Percentiles rank a stretch among this genome's conserved stretches.
Evolutionary conservation across 2,329 filamentous ascomycete genomes (phyloP).

Genomic region (Fusarium sp.): DNA sequence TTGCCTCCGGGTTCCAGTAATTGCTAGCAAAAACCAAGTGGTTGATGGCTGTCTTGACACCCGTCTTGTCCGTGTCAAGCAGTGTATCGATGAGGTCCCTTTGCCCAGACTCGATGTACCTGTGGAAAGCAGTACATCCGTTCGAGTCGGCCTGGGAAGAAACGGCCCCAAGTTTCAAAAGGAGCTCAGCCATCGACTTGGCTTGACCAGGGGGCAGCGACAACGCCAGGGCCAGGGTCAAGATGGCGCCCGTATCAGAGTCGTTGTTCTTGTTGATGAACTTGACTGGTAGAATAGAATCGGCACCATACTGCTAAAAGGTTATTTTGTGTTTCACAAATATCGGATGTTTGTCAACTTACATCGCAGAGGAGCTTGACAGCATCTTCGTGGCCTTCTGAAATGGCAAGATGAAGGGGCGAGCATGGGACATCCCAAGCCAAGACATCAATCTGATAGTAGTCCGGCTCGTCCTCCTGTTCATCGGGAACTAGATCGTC

Average conservation of each 20-base stretch:
- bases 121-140: conserved; percentile 74
- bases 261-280: conserved; percentile 63
- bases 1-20: conserved; percentile 50
- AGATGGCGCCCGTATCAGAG: conserved; percentile 68
- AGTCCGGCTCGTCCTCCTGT: conserved; percentile 75
- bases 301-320: conserved; percentile 76
- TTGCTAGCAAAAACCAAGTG: conserved; percentile 63
- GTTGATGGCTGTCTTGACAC: conserved; percentile 73
- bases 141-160: conserved; percentile 77
- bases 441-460: conserved; percentile 82
- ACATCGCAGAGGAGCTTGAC: conserved; percentile 76
- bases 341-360: conserved; percentile 31
- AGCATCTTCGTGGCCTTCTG: conserved; percentile 76
- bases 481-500: conserved; percentile 64
- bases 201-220: conserved; percentile 73
- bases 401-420: conserved; percentile 82
- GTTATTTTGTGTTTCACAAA: conserved; percentile 10
- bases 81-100: conserved; percentile 62
- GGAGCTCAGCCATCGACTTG: conserved; percentile 70
- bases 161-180: conserved; percentile 79
- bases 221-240: conserved; percentile 77
- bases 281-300: conserved; percentile 81
- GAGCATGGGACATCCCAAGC: conserved; percentile 83
- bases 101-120: conserved; percentile 67
- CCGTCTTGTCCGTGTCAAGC: conserved; percentile 68